A percentile compares a stretch with the other conserved stretches of the same genome.
Evolutionary conservation across 768 basidiomycete genomes (phyloP).

Genomic region (Lepiota brunneoincarnata): DNA sequence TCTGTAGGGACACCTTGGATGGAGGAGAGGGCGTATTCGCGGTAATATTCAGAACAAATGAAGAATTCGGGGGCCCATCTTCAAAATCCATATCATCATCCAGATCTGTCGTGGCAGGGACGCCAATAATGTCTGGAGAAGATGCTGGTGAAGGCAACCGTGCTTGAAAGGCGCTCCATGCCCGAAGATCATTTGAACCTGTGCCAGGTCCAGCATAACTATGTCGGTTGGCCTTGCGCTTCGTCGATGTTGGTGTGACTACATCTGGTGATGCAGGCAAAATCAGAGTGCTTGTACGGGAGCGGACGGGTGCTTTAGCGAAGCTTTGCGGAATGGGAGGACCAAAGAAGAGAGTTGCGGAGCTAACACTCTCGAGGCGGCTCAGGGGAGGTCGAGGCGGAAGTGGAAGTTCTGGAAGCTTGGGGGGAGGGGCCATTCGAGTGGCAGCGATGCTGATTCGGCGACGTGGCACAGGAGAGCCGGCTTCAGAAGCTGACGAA

Average conservation of each 20-base stretch:
- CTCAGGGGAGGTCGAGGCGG: constrained; percentile 37
- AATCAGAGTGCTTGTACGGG: constrained; percentile 28
- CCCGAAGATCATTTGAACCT: constrained; percentile 22
- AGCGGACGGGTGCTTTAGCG: constrained; percentile 23
- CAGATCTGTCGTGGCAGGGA: constrained; percentile 31
- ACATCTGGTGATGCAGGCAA: constrained; percentile 17
- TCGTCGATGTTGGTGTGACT: constrained; percentile 1
- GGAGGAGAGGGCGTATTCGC: constrained; percentile 57
- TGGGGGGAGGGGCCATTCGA: constrained; percentile 16
- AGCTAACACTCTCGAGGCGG: constrained; percentile 53
- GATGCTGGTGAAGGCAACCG: constrained; percentile 41
- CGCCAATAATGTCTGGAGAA: constrained; percentile 18
- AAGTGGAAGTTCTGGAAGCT: constrained; percentile 16
- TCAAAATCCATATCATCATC: constrained; percentile 61
- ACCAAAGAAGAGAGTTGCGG: constrained; percentile 71
- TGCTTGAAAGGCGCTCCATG: constrained; percentile 42
- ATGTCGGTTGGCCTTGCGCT: constrained; percentile 44
- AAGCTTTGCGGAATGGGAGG: constrained; percentile 41
- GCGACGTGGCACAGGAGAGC: constrained; percentile 54
- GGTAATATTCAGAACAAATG: constrained; percentile 57
- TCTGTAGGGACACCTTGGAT: constrained; percentile 45
- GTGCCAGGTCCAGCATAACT: constrained; percentile 58
- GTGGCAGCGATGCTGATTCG: constrained; percentile 40
- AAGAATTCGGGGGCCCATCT: constrained; percentile 41
- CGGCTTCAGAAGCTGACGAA: constrained; percentile 46